Evolutionary conservation across 768 basidiomycete species (phyloP).

Genomic region (Bullera alba): DNA sequence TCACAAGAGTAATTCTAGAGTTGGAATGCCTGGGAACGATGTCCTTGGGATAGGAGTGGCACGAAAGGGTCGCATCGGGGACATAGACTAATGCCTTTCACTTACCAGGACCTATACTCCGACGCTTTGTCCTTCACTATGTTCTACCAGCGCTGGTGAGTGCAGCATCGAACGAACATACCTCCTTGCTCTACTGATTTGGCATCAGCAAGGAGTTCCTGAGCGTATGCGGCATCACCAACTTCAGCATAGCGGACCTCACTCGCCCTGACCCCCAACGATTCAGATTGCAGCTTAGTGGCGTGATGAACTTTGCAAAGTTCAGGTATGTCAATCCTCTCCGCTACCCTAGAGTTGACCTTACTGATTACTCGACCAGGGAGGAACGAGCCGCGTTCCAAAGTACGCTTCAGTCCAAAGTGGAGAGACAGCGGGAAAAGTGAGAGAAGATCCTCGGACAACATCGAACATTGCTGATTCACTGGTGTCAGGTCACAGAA

Average conservation of each 20-base stretch:
- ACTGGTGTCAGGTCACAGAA: not conserved
- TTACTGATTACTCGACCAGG: conserved; percentile 3
- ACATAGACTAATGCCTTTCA: not conserved
- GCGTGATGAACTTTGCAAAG: conserved; percentile 88
- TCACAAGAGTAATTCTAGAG: not conserved
- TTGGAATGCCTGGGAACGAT: not conserved
- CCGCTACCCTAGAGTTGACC: not conserved
- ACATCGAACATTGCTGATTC: not conserved
- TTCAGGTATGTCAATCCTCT: conserved; percentile 58
- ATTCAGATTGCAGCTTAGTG: conserved; percentile 68
- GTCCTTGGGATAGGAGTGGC: not conserved
- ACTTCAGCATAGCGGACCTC: conserved; percentile 71
- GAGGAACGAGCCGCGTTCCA: conserved; percentile 31
- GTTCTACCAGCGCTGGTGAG: conserved; percentile 40
- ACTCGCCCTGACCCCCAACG: conserved; percentile 66
- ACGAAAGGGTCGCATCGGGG: not conserved
- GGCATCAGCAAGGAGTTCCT: too few relatives aligned
- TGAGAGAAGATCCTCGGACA: conserved; percentile 7
- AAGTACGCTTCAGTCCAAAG: conserved; percentile 51
- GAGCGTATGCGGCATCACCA: conserved; percentile 26
- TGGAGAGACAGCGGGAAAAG: conserved; percentile 26
- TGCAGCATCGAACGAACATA: too few relatives aligned
- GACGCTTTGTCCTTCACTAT: conserved; percentile 40
- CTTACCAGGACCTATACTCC: conserved; percentile 22
- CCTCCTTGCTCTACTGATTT: too few relatives aligned